Evolutionary conservation across 2,329 filamentous ascomycete species (phyloP).

Genomic region (Curvularia sp.): DNA sequence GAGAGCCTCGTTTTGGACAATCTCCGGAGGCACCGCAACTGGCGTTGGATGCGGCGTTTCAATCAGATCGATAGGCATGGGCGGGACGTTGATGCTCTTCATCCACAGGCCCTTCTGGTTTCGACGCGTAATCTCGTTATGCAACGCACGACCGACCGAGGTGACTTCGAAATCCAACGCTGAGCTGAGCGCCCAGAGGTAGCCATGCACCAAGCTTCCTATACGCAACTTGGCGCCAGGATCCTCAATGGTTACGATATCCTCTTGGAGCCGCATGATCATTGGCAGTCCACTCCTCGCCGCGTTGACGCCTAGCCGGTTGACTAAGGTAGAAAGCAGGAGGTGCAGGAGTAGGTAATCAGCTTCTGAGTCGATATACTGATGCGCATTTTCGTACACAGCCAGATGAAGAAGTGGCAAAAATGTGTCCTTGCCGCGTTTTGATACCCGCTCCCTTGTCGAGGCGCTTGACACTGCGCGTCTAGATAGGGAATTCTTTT

Average conservation of each 20-base stretch:
- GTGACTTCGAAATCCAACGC: conserved; percentile 78
- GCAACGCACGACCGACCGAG: conserved; percentile 71
- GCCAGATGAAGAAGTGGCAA: conserved; percentile 82
- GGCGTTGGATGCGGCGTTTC: conserved; percentile 38
- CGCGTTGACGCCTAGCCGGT: conserved; percentile 82
- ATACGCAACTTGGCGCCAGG: conserved; percentile 77
- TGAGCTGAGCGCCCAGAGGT: conserved; percentile 81
- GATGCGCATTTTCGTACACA: conserved; percentile 85
- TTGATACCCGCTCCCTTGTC: conserved; percentile 63
- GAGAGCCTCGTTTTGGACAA: conserved; percentile 53
- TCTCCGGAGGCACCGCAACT: conserved; percentile 31
- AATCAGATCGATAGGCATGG: conserved; percentile 68
- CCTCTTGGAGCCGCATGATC: conserved; percentile 87
- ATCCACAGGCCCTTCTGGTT: conserved; percentile 81
- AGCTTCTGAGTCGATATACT: conserved; percentile 66
- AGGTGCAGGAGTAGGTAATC: conserved; percentile 81
- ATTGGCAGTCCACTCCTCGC: conserved; percentile 81
- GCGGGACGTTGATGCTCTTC: conserved; percentile 73
- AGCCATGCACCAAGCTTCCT: conserved; percentile 85
- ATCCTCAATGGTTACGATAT: conserved; percentile 71
- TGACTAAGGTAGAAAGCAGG: conserved; percentile 75
- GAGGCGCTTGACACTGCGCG: conserved; percentile 74
- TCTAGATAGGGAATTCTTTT: conserved; percentile 57
- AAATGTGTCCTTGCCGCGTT: conserved; percentile 70
- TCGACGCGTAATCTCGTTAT: conserved; percentile 77